A percentile compares a stretch with the other conserved stretches of the same genome.
phyloP scores from a whole-genome alignment of 768 basidiomycete species.

The Jaapia argillacea region DNA sequence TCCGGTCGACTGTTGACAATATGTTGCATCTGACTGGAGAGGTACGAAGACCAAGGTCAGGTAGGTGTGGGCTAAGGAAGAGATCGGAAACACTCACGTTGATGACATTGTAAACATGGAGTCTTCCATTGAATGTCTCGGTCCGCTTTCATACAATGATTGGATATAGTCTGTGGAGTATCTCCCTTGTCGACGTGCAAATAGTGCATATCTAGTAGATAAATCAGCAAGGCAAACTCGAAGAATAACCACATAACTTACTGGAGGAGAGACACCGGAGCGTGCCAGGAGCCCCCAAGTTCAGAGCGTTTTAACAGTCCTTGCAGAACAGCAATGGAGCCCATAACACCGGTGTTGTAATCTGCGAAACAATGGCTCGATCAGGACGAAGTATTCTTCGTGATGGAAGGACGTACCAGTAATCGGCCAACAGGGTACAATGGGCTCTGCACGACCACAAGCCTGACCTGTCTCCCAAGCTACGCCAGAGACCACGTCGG shows the following conservation, averaged over 20 bases:
- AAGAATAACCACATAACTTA: background rate
- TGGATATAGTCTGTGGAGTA: background rate
- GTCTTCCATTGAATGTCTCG: background rate
- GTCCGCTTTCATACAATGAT: background rate
- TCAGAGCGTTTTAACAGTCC: background rate
- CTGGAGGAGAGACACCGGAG: background rate
- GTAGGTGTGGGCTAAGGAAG: background rate
- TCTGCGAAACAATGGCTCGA: background rate
- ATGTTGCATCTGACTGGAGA: background rate
- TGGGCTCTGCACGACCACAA: background rate
- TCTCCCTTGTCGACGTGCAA: background rate
- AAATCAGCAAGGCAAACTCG: background rate
- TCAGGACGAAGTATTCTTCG: background rate
- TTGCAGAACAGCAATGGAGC: background rate
- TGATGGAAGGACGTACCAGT: background rate
- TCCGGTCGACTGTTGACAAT: background rate
- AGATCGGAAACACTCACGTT: background rate
- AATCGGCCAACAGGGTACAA: background rate
- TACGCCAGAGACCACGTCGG: background rate
- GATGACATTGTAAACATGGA: background rate
- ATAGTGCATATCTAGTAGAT: background rate
- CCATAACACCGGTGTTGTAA: background rate
- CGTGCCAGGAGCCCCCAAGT: background rate
- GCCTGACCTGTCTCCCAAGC: slow-evolving; percentile 1
- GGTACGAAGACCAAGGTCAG: background rate